Conservation (phyloP, 352 stramenopile genomes). For the Pythium angustatum region DNA sequence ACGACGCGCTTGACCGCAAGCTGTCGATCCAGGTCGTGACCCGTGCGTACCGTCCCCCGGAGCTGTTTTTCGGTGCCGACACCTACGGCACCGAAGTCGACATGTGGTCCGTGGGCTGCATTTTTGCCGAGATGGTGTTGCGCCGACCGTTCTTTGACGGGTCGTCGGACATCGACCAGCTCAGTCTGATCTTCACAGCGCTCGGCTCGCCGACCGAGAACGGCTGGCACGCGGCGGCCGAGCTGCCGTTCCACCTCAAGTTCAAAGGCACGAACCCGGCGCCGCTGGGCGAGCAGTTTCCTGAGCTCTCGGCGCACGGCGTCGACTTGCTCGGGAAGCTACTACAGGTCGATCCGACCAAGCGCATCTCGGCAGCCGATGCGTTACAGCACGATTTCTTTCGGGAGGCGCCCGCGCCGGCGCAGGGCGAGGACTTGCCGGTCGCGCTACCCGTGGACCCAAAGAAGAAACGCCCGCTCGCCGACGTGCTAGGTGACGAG, state of each 20-base stretch:
- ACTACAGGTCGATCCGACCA: conserved; percentile 57
- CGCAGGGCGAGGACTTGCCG: conserved; percentile 3
- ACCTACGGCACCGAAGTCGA: conserved; percentile 63
- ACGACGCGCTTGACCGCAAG: conserved; percentile 33
- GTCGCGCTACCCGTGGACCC: conserved; percentile 18
- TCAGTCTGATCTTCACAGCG: conserved; percentile 69
- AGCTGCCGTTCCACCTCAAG: conserved; percentile 72
- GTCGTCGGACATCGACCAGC: conserved; percentile 77
- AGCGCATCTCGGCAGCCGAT: conserved; percentile 52
- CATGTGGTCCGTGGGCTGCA: conserved; percentile 79
- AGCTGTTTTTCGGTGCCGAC: conserved; percentile 79
- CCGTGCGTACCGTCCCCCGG: conserved; percentile 65
- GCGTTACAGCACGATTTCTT: conserved; percentile 73
- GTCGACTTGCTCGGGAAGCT: conserved; percentile 57
- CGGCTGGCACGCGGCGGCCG: conserved; percentile 46
- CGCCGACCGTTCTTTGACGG: conserved; percentile 62
- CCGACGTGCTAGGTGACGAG: conserved; percentile 14
- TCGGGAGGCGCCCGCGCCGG: conserved; percentile 37
- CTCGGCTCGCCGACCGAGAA: conserved; percentile 70
- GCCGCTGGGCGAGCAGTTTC: conserved; percentile 61
- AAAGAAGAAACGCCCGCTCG: conserved; percentile 25
- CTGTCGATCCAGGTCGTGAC: conserved; percentile 76
- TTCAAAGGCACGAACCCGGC: conserved; percentile 69
- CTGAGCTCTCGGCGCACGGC: conserved; percentile 46
- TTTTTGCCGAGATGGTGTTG: conserved; percentile 79